Conservation (phyloP, 768 basidiomycete species). For the Xanthoconium purpureum region DNA sequence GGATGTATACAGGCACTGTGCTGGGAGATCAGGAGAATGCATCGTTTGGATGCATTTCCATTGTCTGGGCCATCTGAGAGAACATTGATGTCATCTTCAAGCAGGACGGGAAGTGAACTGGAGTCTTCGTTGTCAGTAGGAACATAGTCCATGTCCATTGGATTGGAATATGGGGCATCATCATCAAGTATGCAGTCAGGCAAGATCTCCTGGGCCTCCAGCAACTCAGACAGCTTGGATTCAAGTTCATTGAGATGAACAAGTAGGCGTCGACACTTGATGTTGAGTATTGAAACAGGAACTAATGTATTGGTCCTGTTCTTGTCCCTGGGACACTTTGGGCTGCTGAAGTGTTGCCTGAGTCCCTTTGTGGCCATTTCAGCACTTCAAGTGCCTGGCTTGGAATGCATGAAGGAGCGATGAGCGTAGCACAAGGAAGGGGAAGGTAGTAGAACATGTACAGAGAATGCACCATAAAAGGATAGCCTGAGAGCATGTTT, state of each 20-base stretch:
- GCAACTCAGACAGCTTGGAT: background rate
- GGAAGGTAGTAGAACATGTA: no score
- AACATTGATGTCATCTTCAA: background rate
- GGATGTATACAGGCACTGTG: background rate
- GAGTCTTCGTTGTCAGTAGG: background rate
- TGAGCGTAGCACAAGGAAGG: no score
- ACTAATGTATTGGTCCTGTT: background rate
- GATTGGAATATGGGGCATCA: background rate
- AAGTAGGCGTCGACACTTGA: background rate
- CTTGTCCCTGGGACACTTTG: background rate
- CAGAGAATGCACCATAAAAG: no score
- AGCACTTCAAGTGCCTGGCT: background rate
- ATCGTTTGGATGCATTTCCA: background rate
- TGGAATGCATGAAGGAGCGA: no score
- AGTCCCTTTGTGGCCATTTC: background rate
- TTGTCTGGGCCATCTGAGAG: no score
- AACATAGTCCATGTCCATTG: background rate
- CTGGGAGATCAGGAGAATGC: background rate
- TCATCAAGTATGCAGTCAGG: background rate
- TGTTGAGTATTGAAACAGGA: background rate
- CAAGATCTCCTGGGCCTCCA: background rate
- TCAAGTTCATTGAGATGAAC: background rate
- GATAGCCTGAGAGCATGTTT: no score
- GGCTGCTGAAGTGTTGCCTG: background rate
- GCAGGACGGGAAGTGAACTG: fast-evolving